A percentile compares a stretch with the other conserved stretches of the same genome.
These are phyloP conservation scores for Hypsizygus marmoreus DNA, from an alignment of 768 basidiomycete genomes.

Conservation along the genomic window DNA sequence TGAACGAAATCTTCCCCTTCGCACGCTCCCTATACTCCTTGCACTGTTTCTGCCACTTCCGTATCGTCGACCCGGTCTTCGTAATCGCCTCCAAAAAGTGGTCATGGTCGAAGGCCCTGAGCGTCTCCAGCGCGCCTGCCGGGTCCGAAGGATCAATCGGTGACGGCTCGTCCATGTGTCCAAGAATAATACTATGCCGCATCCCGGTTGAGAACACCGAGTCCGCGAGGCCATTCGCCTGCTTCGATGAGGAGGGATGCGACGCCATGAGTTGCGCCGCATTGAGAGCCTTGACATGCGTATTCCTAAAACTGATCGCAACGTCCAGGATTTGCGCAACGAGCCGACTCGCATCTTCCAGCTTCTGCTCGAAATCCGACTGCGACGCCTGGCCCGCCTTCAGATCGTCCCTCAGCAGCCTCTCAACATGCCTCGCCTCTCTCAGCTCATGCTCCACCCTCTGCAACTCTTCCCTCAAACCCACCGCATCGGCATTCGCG, in stretches of 20 bases:
- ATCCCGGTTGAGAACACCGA: constrained; percentile 50
- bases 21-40: constrained; percentile 95
- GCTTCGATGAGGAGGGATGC: constrained; percentile 52
- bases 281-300: constrained; percentile 72
- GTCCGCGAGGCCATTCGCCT: constrained; percentile 47
- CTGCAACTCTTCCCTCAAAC: constrained; percentile 73
- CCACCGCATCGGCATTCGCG: constrained; percentile 64
- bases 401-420: constrained; percentile 72
- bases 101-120: constrained; percentile 81
- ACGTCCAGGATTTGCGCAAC: constrained; percentile 83
- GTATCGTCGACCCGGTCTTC: constrained; percentile 83
- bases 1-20: constrained; percentile 94
- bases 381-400: constrained; percentile 69
- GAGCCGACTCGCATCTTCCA: constrained; percentile 67
- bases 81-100: constrained; percentile 80
- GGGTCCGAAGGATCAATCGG: constrained; percentile 82
- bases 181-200: constrained; percentile 57
- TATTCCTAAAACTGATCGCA: constrained; percentile 73
- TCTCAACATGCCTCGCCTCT: constrained; percentile 67
- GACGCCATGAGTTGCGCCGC: constrained; percentile 59
- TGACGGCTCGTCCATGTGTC: constrained; percentile 60
- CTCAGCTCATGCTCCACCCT: constrained; percentile 70
- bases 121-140: constrained; percentile 62
- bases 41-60: constrained; percentile 98
- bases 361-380: constrained; percentile 63